Conservation (phyloP, 768 basidiomycete genomes). For the Paxillus ammoniavirescens region DNA sequence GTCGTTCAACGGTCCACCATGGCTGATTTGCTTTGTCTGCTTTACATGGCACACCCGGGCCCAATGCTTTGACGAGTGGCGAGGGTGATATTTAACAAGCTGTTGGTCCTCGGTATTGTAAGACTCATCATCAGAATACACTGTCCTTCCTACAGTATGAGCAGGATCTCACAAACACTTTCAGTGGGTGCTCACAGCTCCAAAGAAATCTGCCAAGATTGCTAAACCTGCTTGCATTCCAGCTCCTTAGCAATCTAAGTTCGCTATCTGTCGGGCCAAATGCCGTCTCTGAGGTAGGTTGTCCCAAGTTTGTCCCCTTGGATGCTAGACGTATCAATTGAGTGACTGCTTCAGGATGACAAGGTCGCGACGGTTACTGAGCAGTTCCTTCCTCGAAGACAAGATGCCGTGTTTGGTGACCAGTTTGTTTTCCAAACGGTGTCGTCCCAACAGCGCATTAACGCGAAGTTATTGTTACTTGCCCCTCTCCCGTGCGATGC, state of each 20-base stretch:
- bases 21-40: constrained; percentile 22
- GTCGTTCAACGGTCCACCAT: constrained; percentile 1
- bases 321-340: constrained; percentile 3
- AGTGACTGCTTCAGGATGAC: constrained; percentile 14
- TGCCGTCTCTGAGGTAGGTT: constrained; percentile 18
- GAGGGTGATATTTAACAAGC: constrained; percentile 23
- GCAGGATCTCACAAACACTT: constrained; percentile 31
- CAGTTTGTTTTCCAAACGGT: constrained; percentile 29
- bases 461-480: constrained; percentile 27
- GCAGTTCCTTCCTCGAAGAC: constrained; percentile 30
- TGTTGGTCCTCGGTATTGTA: background rate
- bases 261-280: constrained; percentile 9
- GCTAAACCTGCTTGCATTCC: background rate
- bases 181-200: constrained; percentile 21
- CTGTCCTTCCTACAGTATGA: constrained; percentile 15
- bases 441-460: constrained; percentile 19
- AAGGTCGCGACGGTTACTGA: constrained; percentile 21
- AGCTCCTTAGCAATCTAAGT: constrained; percentile 30
- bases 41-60: background rate
- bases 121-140: background rate
- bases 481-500: constrained; percentile 26
- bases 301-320: background rate
- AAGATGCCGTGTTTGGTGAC: constrained; percentile 27
- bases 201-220: background rate
- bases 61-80: constrained; percentile 26